Base-by-base conservation (phyloP, 2,329 filamentous ascomycete species). In the Thermothelomyces thermophilus region DNA sequence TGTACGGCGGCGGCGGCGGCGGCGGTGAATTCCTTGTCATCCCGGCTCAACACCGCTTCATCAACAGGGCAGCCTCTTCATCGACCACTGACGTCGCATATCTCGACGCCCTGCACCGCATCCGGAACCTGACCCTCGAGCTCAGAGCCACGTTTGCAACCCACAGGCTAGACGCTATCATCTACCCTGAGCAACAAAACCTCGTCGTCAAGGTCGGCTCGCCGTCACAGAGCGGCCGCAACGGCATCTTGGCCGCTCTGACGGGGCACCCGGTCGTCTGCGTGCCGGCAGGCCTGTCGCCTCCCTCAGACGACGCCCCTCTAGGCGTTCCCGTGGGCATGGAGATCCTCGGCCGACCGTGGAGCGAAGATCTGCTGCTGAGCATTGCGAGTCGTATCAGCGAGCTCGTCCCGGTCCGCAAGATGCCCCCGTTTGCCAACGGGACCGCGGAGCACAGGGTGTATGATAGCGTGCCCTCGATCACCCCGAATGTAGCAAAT, bases 151-250 rank as follows among this genome's bases (percentile, higher is more conserved):
- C 77, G 0, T 81, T 84, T 52, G 60, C 65, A 0, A 50, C 59
- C 0, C 66, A 79, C 54, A 52, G 63, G 0, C 68, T 85, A 13
- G 76, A 82, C 59, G 80, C 75, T 0, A 58, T 84, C 31, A 73
- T 83, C 57, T 85, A 84, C 62, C 81, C 82, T 0, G 75, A 84
- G 60, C 82, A 85, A 58, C 75, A 74, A 59, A 82, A 82, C 47
- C 72, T 84, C 1, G 78, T 82, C 5, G 79, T 83, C 2, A 72
- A 73, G 40, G 63, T 83, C 20, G 80, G 79, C 3, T 72, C 73
- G 1, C 68, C 74, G 0, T 75, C 72, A 0, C 82, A 85, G 64
- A 67, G 67, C n/a, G 80, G 80, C 1, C 69, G 82, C 2, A 85
- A 70, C 55, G 66, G 65, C n/a, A 66, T 68, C 20, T 59, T 68